These are phyloP conservation scores for Colletotrichum sp. DNA, from an alignment of 2,329 filamentous ascomycete species.

Conservation along the genomic window DNA sequence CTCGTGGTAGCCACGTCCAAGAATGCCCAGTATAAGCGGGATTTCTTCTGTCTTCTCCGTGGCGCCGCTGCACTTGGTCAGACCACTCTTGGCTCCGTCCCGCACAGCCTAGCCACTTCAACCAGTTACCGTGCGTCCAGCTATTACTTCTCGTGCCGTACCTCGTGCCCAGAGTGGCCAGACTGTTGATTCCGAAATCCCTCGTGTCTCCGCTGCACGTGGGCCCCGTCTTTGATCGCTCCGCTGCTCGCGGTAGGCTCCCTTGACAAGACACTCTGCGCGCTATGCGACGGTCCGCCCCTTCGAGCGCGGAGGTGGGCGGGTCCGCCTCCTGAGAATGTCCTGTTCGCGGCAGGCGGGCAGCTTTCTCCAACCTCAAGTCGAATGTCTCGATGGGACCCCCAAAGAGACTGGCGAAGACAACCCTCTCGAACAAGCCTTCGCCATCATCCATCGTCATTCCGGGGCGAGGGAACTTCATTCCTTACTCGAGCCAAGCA, in stretches of 20 bases:
- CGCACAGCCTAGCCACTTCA: not conserved
- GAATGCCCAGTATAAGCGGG: not conserved
- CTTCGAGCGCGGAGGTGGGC: not conserved
- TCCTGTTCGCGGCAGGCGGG: not conserved
- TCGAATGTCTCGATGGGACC: not conserved
- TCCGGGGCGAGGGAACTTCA: not conserved
- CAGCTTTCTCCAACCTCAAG: not conserved
- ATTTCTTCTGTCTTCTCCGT: not conserved
- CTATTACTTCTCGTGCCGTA: not conserved
- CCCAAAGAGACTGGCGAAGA: not conserved
- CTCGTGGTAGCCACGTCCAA: not conserved
- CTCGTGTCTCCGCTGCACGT: not conserved
- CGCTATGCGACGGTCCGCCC: not conserved
- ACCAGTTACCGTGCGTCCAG: not conserved
- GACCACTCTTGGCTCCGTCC: not conserved
- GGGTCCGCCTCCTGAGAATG: not conserved
- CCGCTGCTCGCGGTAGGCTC: not conserved
- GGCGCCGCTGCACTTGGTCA: conserved; percentile 4
- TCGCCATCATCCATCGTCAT: not conserved
- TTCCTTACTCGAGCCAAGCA: not conserved
- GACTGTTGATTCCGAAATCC: not conserved
- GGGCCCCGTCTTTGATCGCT: not conserved
- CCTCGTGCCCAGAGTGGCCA: not conserved
- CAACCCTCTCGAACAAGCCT: not conserved
- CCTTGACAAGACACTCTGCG: not conserved